phyloP scores from a whole-genome alignment of 139 green algal genomes.

The Chlamydomonas schloesseri region DNA sequence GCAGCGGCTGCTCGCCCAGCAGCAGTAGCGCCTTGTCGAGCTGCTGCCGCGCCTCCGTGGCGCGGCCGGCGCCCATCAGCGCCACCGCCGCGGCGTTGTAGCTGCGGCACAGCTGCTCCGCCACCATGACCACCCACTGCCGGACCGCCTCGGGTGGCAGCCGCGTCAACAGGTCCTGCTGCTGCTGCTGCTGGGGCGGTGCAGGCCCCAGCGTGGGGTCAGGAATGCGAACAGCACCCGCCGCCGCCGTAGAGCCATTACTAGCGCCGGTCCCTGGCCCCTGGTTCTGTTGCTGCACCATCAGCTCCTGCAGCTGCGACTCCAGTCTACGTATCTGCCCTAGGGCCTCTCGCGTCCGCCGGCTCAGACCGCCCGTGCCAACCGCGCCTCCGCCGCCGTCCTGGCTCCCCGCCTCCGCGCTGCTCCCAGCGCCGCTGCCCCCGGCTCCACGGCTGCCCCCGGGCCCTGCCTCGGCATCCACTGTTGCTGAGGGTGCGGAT shows the following conservation, averaged over 20 bases:
- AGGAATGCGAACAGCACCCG: not conserved
- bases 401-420: too few species aligned
- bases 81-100: conserved; percentile 46
- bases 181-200: not conserved
- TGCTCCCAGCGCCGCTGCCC: too few species aligned
- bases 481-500: too few species aligned
- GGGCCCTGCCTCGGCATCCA: too few species aligned
- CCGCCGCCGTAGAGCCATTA: too few species aligned
- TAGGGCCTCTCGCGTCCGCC: not conserved
- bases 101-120: conserved; percentile 22
- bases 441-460: too few species aligned
- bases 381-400: too few species aligned
- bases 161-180: not conserved
- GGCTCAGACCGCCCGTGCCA: too few species aligned
- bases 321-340: not conserved
- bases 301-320: not conserved
- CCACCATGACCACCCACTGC: not conserved
- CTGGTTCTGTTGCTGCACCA: not conserved
- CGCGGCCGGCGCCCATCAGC: conserved; percentile 29
- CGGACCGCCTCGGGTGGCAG: not conserved
- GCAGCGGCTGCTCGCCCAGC: not conserved
- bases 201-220: not conserved
- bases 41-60: conserved; percentile 18
- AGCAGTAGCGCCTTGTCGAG: conserved; percentile 49
- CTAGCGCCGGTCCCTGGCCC: too few species aligned